A percentile compares a stretch with the other conserved stretches of the same genome.
These are phyloP conservation scores for Vigna angularis DNA, from an alignment of 306 rosid species.

Conservation along the genomic window DNA sequence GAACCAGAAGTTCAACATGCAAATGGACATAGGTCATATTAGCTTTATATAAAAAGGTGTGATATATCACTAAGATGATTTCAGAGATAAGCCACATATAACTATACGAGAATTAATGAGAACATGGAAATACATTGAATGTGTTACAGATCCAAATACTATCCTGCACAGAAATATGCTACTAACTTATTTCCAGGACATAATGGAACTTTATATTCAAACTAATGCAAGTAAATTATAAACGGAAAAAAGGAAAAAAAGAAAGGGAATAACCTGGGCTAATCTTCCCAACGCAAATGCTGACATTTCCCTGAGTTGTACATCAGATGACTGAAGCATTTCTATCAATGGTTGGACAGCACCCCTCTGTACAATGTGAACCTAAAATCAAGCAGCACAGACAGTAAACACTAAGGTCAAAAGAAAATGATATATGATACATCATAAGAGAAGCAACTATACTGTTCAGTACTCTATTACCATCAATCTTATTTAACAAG, in stretches of 20 bases:
- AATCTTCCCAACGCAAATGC: conserved; percentile 99
- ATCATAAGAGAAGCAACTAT: conserved; percentile 30
- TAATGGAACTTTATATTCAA: conserved; percentile 20
- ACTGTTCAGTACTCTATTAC: conserved; percentile 32
- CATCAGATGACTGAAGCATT: conserved; percentile 96
- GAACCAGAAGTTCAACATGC: neutral
- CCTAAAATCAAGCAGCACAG: conserved; percentile 54
- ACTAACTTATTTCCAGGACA: conserved; percentile 27
- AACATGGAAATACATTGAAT: conserved; percentile 16
- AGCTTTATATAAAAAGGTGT: conserved; percentile 12
- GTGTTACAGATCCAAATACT: conserved; percentile 33
- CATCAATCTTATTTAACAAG: conserved; percentile 27
- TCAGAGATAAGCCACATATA: conserved; percentile 7
- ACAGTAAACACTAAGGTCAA: conserved; percentile 6
- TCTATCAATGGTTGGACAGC: conserved; percentile 96
- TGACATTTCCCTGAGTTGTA: conserved; percentile 96
- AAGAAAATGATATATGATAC: conserved; percentile 8
- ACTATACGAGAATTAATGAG: neutral
- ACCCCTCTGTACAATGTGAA: conserved; percentile 98
- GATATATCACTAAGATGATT: conserved; percentile 18
- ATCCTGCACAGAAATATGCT: neutral
- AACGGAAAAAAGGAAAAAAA: conserved; percentile 5
- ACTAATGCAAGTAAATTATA: conserved; percentile 27
- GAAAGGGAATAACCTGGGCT: conserved; percentile 75
- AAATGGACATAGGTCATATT: conserved; percentile 16